Evolutionary conservation across 768 basidiomycete species (phyloP).

Genomic region (Leccinum rimulosum): DNA sequence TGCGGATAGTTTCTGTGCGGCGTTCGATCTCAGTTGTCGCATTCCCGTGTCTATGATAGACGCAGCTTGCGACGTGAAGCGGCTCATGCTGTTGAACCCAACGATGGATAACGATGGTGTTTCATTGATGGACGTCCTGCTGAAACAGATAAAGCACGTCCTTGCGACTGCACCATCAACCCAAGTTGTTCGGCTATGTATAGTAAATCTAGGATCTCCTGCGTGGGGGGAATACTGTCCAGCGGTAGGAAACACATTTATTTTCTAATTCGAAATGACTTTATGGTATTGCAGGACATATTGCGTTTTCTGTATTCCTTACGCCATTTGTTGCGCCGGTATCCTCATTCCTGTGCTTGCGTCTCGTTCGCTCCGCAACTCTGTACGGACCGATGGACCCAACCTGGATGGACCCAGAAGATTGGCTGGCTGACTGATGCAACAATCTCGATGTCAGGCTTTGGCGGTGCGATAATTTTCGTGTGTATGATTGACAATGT

Average conservation of each 20-base stretch:
- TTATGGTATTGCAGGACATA: conserved; percentile 49
- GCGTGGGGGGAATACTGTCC: conserved; percentile 64
- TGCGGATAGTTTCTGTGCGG: conserved; percentile 59
- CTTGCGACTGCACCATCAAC: conserved; percentile 33
- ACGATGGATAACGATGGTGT: conserved; percentile 14
- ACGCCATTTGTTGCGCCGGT: conserved; percentile 53
- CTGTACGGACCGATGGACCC: conserved; percentile 57
- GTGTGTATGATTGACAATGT: neutral
- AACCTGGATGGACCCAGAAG: conserved; percentile 70
- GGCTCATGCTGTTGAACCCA: conserved; percentile 35
- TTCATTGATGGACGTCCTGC: conserved; percentile 19
- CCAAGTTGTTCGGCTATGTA: conserved; percentile 53
- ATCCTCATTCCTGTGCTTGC: conserved; percentile 63
- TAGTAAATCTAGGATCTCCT: conserved; percentile 60
- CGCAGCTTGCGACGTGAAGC: conserved; percentile 38
- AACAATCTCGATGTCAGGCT: conserved; percentile 69
- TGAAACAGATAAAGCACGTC: conserved; percentile 31
- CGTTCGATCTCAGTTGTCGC: conserved; percentile 70
- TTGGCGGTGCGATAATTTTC: conserved; percentile 57
- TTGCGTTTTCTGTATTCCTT: conserved; percentile 71
- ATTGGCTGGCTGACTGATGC: conserved; percentile 80
- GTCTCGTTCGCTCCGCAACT: conserved; percentile 64
- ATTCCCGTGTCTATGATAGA: conserved; percentile 54
- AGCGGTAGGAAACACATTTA: conserved; percentile 41
- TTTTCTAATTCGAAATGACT: neutral